phyloP scores from a whole-genome alignment of 2,329 filamentous ascomycete genomes.

The Colletotrichum sp. region DNA sequence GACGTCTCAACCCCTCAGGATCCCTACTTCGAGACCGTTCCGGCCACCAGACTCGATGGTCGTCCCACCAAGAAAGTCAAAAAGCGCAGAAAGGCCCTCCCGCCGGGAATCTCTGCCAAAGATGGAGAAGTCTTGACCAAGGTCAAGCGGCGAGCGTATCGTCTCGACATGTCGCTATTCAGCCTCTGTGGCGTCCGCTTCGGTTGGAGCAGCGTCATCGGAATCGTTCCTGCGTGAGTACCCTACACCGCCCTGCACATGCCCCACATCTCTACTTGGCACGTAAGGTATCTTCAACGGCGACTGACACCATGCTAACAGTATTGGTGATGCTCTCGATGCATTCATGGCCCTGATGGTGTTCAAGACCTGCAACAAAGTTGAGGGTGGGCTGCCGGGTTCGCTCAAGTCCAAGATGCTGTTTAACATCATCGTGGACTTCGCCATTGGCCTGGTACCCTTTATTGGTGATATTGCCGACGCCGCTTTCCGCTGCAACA shows the following conservation, averaged over 20 bases:
- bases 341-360: slow-evolving; percentile 77
- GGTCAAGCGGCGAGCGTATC: slow-evolving; percentile 85
- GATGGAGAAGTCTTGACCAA: slow-evolving; percentile 84
- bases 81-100: slow-evolving; percentile 85
- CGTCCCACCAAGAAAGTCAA: slow-evolving; percentile 74
- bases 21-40: slow-evolving; percentile 85
- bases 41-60: slow-evolving; percentile 72
- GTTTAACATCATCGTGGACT: slow-evolving; percentile 78
- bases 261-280: background rate
- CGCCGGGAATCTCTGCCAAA: slow-evolving; percentile 80
- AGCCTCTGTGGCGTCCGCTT: slow-evolving; percentile 82
- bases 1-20: slow-evolving; percentile 63
- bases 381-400: slow-evolving; percentile 77
- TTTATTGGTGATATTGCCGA: slow-evolving; percentile 79
- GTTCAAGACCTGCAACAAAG: slow-evolving; percentile 71
- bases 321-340: slow-evolving; percentile 78
- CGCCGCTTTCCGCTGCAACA: slow-evolving; percentile 76
- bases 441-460: slow-evolving; percentile 75
- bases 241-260: background rate
- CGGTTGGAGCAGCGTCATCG: slow-evolving; percentile 89
- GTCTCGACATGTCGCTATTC: slow-evolving; percentile 84
- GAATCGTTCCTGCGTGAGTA: slow-evolving; percentile 79
- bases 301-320: slow-evolving; percentile 31
- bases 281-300: background rate
- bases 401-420: slow-evolving; percentile 74